Evolutionary conservation across 2,329 filamentous ascomycete genomes (phyloP).

Genomic region (Fusarium phyllophilum): DNA sequence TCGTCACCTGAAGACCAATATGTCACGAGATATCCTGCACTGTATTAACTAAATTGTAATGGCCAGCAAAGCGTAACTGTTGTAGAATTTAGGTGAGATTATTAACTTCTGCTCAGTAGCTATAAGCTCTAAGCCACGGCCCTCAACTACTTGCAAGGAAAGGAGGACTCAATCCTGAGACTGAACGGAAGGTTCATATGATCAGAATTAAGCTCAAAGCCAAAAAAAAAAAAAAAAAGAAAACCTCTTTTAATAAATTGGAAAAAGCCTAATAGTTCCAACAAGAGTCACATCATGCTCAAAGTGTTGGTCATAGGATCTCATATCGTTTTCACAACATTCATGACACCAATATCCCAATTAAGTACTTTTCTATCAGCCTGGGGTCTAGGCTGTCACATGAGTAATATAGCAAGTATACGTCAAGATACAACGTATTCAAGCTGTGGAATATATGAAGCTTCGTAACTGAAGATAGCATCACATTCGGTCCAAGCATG

Average conservation of each 20-base stretch:
- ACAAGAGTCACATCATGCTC: too few species aligned
- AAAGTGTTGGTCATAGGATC: neutral
- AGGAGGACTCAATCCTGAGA: too few species aligned
- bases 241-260: too few species aligned
- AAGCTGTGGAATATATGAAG: neutral
- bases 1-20: neutral
- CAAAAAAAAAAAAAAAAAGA: too few species aligned
- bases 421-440: neutral
- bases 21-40: too few species aligned
- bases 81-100: too few species aligned
- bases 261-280: too few species aligned
- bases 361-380: neutral
- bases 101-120: neutral
- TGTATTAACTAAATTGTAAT: neutral
- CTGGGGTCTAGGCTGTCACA: accelerated
- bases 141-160: neutral
- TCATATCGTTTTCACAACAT: neutral
- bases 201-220: too few species aligned
- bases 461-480: neutral
- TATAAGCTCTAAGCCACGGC: neutral
- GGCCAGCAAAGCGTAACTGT: neutral
- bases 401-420: too few species aligned
- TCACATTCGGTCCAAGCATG: neutral
- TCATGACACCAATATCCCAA: neutral
- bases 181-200: too few species aligned